Evolutionary conservation across 768 basidiomycete genomes (phyloP).

Genomic region (Lepiota venenata): DNA sequence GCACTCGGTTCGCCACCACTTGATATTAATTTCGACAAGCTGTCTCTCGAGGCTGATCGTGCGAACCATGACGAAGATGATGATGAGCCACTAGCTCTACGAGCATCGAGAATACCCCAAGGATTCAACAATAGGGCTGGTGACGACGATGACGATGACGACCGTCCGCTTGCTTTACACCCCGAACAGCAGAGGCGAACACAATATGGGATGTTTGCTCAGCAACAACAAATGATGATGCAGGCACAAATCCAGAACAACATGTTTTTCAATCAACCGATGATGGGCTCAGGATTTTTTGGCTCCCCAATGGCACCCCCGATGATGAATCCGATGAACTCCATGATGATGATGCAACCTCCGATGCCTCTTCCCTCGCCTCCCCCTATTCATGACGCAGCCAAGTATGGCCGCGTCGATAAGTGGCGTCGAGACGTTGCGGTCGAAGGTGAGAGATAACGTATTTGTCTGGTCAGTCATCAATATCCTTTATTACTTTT

Average conservation of each 20-base stretch:
- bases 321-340: constrained; percentile 37
- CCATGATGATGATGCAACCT: constrained; percentile 41
- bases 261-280: constrained; percentile 67
- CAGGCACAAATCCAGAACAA: constrained; percentile 73
- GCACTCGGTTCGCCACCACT: constrained; percentile 25
- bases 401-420: constrained; percentile 71
- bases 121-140: constrained; percentile 1
- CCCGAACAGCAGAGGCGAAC: constrained; percentile 79
- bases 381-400: constrained; percentile 59
- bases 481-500: background rate
- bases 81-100: constrained; percentile 61
- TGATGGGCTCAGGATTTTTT: constrained; percentile 73
- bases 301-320: constrained; percentile 35
- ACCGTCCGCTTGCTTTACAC: constrained; percentile 67
- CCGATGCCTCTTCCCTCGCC: constrained; percentile 55
- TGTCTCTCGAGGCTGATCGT: constrained; percentile 9
- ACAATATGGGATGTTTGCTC: constrained; percentile 58
- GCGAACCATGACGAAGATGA: constrained; percentile 54
- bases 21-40: constrained; percentile 37
- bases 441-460: constrained; percentile 51
- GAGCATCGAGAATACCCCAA: constrained; percentile 48
- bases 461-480: background rate
- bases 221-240: constrained; percentile 67
- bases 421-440: constrained; percentile 79
- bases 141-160: constrained; percentile 54